phyloP scores from a whole-genome alignment of 768 basidiomycete genomes.

The Leccinum subtestaceum region DNA sequence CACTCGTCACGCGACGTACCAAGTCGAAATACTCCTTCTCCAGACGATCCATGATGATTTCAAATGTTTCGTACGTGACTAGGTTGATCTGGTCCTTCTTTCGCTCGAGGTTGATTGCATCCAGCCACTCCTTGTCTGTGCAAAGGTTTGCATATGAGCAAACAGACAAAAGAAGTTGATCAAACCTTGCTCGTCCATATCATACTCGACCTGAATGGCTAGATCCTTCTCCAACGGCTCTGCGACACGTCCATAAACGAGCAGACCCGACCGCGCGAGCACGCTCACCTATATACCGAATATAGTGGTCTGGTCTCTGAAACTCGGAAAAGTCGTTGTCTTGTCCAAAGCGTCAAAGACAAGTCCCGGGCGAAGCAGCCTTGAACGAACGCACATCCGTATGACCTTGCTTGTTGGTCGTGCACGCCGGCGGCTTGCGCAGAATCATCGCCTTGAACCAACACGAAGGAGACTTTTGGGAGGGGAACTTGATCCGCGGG shows the following conservation, averaged over 20 bases:
- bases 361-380: neutral
- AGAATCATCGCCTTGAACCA: slow-evolving; percentile 61
- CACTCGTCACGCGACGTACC: slow-evolving; percentile 43
- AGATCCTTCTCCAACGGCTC: slow-evolving; percentile 93
- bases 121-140: slow-evolving; percentile 93
- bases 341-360: slow-evolving; percentile 29
- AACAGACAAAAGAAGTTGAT: neutral
- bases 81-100: slow-evolving; percentile 68
- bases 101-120: slow-evolving; percentile 76
- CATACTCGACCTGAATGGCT: slow-evolving; percentile 93
- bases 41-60: slow-evolving; percentile 94
- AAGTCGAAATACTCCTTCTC: slow-evolving; percentile 99
- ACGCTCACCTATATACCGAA: slow-evolving; percentile 80
- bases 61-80: slow-evolving; percentile 84
- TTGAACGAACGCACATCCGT: slow-evolving; percentile 61
- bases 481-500: slow-evolving; percentile 40
- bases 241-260: slow-evolving; percentile 29
- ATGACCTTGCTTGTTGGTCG: slow-evolving; percentile 60
- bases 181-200: slow-evolving; percentile 98
- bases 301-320: slow-evolving; percentile 77
- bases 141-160: slow-evolving; percentile 1
- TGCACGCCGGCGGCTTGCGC: slow-evolving; percentile 61
- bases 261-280: neutral
- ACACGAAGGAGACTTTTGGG: slow-evolving; percentile 66
- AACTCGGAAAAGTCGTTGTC: slow-evolving; percentile 72